Conservation (phyloP, 495 filamentous ascomycete species). For the Trichoderma erinaceum region DNA sequence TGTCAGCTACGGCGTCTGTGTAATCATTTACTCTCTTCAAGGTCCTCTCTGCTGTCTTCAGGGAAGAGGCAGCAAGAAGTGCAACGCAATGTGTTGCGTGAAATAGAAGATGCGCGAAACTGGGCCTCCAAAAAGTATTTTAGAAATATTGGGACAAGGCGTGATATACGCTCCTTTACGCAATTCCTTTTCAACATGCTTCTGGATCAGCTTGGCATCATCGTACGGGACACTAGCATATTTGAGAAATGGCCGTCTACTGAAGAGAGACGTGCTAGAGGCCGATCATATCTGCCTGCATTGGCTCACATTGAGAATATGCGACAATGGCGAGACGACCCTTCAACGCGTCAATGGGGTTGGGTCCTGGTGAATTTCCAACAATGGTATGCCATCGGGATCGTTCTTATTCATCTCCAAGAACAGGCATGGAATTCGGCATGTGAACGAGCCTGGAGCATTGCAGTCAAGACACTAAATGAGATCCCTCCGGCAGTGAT, state of each 20-base stretch:
- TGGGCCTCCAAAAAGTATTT: neutral
- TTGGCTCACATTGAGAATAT: neutral
- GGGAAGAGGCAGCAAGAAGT: neutral
- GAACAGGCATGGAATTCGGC: neutral
- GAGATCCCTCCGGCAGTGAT: neutral
- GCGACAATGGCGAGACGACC: neutral
- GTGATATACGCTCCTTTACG: neutral
- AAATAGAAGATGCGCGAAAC: neutral
- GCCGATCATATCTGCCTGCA: neutral
- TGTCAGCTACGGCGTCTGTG: conserved; percentile 11
- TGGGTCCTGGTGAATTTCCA: neutral
- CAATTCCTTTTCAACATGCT: neutral
- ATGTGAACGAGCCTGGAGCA: conserved; percentile 7
- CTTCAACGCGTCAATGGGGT: neutral
- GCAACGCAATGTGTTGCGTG: neutral
- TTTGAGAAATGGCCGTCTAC: neutral
- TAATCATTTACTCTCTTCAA: neutral
- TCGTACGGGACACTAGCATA: conserved; percentile 1
- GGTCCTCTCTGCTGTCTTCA: neutral
- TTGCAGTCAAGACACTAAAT: neutral
- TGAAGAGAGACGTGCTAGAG: neutral
- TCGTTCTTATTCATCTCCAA: conserved; percentile 3
- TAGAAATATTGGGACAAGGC: neutral
- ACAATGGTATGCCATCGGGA: neutral
- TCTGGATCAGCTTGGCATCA: neutral